These are phyloP conservation scores for Emydomyces testavorans DNA, from an alignment of 2,329 filamentous ascomycete species.

Conservation along the genomic window DNA sequence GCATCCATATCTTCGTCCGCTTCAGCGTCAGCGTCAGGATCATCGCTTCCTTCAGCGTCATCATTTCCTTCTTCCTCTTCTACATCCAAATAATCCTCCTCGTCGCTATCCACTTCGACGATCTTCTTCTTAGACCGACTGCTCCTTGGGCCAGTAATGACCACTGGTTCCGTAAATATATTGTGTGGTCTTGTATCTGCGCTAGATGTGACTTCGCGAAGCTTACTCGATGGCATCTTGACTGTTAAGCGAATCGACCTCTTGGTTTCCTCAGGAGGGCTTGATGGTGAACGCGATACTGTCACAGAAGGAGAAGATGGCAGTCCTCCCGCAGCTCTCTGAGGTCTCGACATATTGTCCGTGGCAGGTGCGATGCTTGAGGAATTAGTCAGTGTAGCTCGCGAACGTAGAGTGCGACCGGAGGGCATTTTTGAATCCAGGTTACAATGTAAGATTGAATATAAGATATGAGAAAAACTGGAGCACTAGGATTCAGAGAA, in stretches of 20 bases:
- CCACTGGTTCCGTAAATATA: constrained; percentile 37
- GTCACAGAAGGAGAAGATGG: constrained; percentile 26
- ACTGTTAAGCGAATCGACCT: constrained; percentile 39
- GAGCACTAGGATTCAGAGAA: neutral
- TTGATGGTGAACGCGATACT: constrained; percentile 28
- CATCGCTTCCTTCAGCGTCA: constrained; percentile 28
- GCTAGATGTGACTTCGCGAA: constrained; percentile 37
- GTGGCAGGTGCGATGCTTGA: constrained; percentile 22
- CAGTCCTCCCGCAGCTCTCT: constrained; percentile 27
- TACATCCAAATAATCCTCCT: constrained; percentile 37
- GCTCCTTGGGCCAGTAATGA: constrained; percentile 36
- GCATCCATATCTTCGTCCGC: constrained; percentile 23
- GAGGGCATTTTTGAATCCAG: constrained; percentile 23
- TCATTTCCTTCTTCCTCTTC: constrained; percentile 42
- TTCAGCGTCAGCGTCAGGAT: constrained; percentile 25
- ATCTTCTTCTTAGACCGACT: constrained; percentile 37
- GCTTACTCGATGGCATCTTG: constrained; percentile 40
- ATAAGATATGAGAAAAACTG: neutral
- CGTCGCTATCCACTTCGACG: constrained; percentile 37
- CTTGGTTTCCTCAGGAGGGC: constrained; percentile 27
- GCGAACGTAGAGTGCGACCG: constrained; percentile 32
- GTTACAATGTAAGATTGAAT: neutral
- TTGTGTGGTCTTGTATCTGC: constrained; percentile 26
- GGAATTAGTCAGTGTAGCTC: constrained; percentile 21
- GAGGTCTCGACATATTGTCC: constrained; percentile 30